Percentiles rank a stretch among this genome's conserved stretches.
These are phyloP conservation scores for Dryas integrifolia DNA, from an alignment of 331 rosid species.

Conservation along the genomic window DNA sequence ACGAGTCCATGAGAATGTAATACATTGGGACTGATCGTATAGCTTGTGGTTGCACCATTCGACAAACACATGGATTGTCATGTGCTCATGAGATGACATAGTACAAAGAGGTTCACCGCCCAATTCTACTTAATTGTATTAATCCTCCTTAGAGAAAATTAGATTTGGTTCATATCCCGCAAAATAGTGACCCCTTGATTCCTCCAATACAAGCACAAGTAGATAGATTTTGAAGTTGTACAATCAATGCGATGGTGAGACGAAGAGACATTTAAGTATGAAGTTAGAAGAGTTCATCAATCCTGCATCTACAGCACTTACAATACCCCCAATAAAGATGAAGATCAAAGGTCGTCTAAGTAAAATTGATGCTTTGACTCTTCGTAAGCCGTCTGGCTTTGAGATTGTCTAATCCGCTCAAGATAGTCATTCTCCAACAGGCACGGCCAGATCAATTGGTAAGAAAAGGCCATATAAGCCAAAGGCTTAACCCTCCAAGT, in stretches of 20 bases:
- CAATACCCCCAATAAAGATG: no score
- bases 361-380: not conserved
- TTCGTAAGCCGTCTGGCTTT: not conserved
- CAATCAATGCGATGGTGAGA: not conserved
- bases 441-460: not conserved
- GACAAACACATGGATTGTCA: conserved; percentile 12
- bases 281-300: conserved; percentile 1
- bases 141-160: conserved; percentile 11
- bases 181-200: not conserved
- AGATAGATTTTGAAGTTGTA: not conserved
- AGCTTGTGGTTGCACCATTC: conserved; percentile 1
- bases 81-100: conserved; percentile 15
- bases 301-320: not conserved
- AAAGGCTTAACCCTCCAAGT: not conserved
- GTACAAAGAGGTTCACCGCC: not conserved
- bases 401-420: not conserved
- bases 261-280: not conserved
- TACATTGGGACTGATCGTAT: not conserved
- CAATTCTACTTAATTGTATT: conserved; percentile 9
- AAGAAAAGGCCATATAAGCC: not conserved
- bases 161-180: not conserved
- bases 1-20: not conserved
- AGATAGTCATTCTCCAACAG: not conserved
- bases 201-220: not conserved
- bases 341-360: not conserved